Percentiles rank a stretch among this genome's conserved stretches.
These are phyloP conservation scores for Auriscalpium orientale DNA, from an alignment of 768 basidiomycete genomes.

Conservation along the genomic window DNA sequence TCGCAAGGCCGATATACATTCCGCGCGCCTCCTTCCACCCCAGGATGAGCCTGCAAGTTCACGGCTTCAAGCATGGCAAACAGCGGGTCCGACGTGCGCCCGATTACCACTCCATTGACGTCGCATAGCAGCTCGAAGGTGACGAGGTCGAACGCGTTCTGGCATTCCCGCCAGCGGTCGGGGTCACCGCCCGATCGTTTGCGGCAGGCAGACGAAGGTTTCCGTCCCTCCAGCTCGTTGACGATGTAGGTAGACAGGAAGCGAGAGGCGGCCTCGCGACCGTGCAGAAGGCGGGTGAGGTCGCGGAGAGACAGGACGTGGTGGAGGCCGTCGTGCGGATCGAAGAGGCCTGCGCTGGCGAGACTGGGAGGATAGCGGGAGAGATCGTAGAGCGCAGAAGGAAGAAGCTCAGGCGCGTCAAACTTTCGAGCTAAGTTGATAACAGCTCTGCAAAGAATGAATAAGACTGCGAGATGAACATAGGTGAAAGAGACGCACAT, in stretches of 20 bases:
- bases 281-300: constrained; percentile 52
- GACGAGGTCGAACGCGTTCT: constrained; percentile 12
- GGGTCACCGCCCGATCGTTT: constrained; percentile 7
- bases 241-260: constrained; percentile 75
- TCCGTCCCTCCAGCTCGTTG: constrained; percentile 62
- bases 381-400: constrained; percentile 75
- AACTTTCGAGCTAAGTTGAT: constrained; percentile 60
- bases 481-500: constrained; percentile 38
- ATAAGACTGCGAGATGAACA: neutral
- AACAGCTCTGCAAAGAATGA: constrained; percentile 36
- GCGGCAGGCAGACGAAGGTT: constrained; percentile 30
- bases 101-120: constrained; percentile 11
- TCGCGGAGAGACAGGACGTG: constrained; percentile 45
- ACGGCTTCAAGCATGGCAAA: constrained; percentile 14
- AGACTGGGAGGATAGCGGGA: constrained; percentile 61
- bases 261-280: constrained; percentile 65
- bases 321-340: constrained; percentile 23
- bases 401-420: constrained; percentile 49
- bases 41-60: constrained; percentile 6
- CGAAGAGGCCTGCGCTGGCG: constrained; percentile 44
- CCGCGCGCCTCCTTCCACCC: constrained; percentile 4
- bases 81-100: constrained; percentile 14
- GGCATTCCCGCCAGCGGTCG: constrained; percentile 5
- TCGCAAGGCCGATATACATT: constrained; percentile 9
- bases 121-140: constrained; percentile 13